Evolutionary conservation across 2,329 filamentous ascomycete genomes (phyloP).

Genomic region (Pseudogymnoascus sp.): DNA sequence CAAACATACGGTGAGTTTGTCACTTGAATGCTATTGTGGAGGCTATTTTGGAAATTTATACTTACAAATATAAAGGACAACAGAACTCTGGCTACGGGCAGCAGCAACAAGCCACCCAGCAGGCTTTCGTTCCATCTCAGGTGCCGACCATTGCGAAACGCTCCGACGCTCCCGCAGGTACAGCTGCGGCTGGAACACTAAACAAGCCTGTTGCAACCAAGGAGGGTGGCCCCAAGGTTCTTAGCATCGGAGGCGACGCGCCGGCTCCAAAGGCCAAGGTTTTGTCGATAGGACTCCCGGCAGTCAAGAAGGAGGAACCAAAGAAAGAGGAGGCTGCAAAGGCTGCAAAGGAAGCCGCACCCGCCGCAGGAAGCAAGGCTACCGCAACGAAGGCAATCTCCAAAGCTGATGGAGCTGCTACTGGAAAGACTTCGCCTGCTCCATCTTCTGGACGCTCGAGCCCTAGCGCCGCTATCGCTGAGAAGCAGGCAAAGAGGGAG

Average conservation of each 20-base stretch:
- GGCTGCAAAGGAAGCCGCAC: conserved; percentile 38
- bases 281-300: conserved; percentile 61
- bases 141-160: conserved; percentile 57
- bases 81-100: conserved; percentile 49
- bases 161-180: conserved; percentile 37
- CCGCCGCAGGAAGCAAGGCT: conserved; percentile 70
- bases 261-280: conserved; percentile 53
- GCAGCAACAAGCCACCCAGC: conserved; percentile 37
- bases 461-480: conserved; percentile 55
- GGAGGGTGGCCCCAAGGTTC: conserved; percentile 54
- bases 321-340: conserved; percentile 36
- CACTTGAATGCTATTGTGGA: neutral
- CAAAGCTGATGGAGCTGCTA: conserved; percentile 60
- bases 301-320: conserved; percentile 45
- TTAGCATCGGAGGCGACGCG: conserved; percentile 53
- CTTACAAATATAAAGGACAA: conserved; percentile 31
- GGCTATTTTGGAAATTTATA: conserved; percentile 11
- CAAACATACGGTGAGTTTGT: conserved; percentile 33
- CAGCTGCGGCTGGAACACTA: conserved; percentile 35
- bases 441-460: conserved; percentile 80
- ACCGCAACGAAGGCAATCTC: conserved; percentile 83
- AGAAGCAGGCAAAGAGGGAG: conserved; percentile 52
- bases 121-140: conserved; percentile 19
- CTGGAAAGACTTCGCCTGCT: conserved; percentile 71
- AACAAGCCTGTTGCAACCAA: conserved; percentile 47